Percentiles rank a stretch among this genome's conserved stretches.
Evolutionary conservation across 2,329 filamentous ascomycete genomes (phyloP).

Genomic region (Xylaria sp.): DNA sequence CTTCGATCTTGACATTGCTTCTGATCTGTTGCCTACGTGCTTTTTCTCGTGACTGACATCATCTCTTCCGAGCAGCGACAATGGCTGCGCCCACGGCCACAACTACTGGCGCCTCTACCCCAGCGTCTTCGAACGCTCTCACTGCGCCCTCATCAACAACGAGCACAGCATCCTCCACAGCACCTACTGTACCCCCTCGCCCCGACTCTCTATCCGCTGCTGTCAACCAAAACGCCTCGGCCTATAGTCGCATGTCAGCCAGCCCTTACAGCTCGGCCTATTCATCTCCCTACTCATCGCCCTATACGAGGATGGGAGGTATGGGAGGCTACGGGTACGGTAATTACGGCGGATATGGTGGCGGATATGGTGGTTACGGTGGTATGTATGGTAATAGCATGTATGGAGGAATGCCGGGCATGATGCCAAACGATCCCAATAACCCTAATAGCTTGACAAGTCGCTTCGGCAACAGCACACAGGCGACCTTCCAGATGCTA

Average conservation of each 20-base stretch:
- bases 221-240: slow-evolving; percentile 88
- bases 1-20: slow-evolving; percentile 30
- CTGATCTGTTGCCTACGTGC: slow-evolving; percentile 17
- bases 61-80: slow-evolving; percentile 48
- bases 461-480: slow-evolving; percentile 92
- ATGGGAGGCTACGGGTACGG: slow-evolving; percentile 56
- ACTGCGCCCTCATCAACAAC: slow-evolving; percentile 55
- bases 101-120: slow-evolving; percentile 55
- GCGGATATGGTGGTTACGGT: slow-evolving; percentile 56
- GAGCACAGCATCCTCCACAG: slow-evolving; percentile 47
- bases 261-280: slow-evolving; percentile 61
- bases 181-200: slow-evolving; percentile 81
- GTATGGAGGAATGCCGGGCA: slow-evolving; percentile 59
- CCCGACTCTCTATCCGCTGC: slow-evolving; percentile 81
- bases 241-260: slow-evolving; percentile 74
- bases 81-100: slow-evolving; percentile 56
- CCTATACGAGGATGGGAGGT: slow-evolving; percentile 51
- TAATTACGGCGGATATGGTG: slow-evolving; percentile 59
- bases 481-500: slow-evolving; percentile 97
- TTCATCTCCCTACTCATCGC: slow-evolving; percentile 63
- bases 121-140: slow-evolving; percentile 55
- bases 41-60: slow-evolving; percentile 40
- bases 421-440: slow-evolving; percentile 72
- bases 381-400: slow-evolving; percentile 53
- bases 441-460: slow-evolving; percentile 96